phyloP scores from a whole-genome alignment of 2,329 filamentous ascomycete genomes.

The Trichoderma atroviride region DNA sequence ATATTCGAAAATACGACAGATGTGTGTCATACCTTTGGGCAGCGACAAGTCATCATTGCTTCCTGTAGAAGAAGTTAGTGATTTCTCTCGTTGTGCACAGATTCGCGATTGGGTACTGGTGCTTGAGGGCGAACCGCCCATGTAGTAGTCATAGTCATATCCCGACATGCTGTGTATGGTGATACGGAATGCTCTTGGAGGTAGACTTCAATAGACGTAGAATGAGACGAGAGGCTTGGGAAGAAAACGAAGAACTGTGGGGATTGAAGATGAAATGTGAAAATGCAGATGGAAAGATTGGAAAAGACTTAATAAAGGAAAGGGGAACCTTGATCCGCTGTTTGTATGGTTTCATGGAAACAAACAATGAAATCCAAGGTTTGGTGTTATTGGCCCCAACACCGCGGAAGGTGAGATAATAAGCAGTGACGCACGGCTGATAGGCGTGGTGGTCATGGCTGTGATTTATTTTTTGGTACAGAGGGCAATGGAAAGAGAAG shows the following conservation, averaged over 20 bases:
- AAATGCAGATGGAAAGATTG: not conserved
- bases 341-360: not conserved
- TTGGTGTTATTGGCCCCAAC: not conserved
- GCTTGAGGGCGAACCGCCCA: constrained; percentile 34
- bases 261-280: not conserved
- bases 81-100: not conserved
- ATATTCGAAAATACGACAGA: not conserved
- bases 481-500: not conserved
- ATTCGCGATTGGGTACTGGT: constrained; percentile 25
- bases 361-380: constrained; percentile 6
- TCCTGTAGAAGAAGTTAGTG: constrained; percentile 44
- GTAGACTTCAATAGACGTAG: not conserved
- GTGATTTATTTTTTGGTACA: not conserved
- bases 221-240: not conserved
- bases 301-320: not conserved
- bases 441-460: not conserved
- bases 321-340: not conserved
- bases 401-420: not conserved
- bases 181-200: not conserved
- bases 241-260: not conserved
- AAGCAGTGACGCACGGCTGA: constrained; percentile 18
- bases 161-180: not conserved
- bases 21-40: constrained; percentile 57
- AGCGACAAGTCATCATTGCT: constrained; percentile 66
- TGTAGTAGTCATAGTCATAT: constrained; percentile 16